These are phyloP conservation scores for Posidonia australis DNA, from an alignment of 106 monocot species.

Conservation along the genomic window DNA sequence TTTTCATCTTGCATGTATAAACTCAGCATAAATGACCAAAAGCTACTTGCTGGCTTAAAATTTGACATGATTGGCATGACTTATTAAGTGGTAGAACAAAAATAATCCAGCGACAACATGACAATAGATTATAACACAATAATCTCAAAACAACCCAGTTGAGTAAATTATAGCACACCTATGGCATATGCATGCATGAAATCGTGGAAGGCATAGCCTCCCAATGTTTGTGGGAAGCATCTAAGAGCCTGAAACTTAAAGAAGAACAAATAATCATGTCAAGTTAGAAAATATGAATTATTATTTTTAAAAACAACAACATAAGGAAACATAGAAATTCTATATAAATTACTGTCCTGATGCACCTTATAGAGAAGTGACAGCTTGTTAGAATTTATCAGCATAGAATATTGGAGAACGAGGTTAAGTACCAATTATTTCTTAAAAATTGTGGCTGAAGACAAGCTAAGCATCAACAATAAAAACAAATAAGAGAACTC, in stretches of 20 bases:
- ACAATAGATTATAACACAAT: not conserved
- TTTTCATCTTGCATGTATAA: too few species aligned
- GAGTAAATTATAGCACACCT: conserved; percentile 21
- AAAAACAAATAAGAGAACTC: not conserved
- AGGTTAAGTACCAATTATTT: not conserved
- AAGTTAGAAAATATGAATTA: not conserved
- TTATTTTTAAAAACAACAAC: not conserved
- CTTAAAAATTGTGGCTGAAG: not conserved
- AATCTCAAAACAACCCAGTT: not conserved
- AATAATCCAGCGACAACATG: not conserved
- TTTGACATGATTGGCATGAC: not conserved
- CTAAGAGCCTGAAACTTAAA: conserved; percentile 36
- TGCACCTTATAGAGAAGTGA: not conserved
- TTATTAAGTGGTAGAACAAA: not conserved
- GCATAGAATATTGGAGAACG: not conserved
- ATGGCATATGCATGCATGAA: conserved; percentile 69
- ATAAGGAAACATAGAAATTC: too few species aligned
- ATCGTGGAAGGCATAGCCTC: conserved; percentile 32
- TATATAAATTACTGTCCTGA: too few species aligned
- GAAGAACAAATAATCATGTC: not conserved
- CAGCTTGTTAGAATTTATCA: not conserved
- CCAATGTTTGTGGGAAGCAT: conserved; percentile 29
- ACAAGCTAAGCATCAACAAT: not conserved
- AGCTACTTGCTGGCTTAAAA: too few species aligned
- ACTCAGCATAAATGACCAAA: too few species aligned